Conservation (phyloP, 805 yeast genomes). For the Wickerhamomyces strasburgensis region DNA sequence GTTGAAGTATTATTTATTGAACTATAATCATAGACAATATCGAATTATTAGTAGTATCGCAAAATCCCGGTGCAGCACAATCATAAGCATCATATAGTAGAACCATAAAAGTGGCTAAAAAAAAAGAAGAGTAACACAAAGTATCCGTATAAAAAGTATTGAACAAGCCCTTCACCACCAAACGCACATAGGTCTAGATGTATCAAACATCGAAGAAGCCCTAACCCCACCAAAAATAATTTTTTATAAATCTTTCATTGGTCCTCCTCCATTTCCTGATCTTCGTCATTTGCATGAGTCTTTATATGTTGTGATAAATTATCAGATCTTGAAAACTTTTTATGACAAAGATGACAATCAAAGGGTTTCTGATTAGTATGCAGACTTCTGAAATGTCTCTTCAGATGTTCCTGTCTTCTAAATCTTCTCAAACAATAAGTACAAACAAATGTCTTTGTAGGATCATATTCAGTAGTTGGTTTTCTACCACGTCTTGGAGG, state of each 20-base stretch:
- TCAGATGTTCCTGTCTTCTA: constrained; percentile 72
- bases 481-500: constrained; percentile 58
- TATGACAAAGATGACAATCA: constrained; percentile 54
- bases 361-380: constrained; percentile 73
- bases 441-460: constrained; percentile 55
- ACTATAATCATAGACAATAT: too few relatives aligned
- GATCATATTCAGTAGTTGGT: constrained; percentile 55
- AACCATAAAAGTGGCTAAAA: too few relatives aligned
- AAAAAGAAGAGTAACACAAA: too few relatives aligned
- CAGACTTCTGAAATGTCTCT: constrained; percentile 66
- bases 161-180: too few relatives aligned
- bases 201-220: too few relatives aligned
- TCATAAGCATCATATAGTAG: too few relatives aligned
- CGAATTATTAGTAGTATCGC: too few relatives aligned
- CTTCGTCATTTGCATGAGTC: constrained; percentile 35
- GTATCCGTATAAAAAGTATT: too few relatives aligned
- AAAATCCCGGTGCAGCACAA: too few relatives aligned
- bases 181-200: too few relatives aligned
- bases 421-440: constrained; percentile 60
- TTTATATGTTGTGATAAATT: constrained; percentile 64
- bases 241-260: neutral
- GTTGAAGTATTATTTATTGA: too few relatives aligned
- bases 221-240: neutral
- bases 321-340: constrained; percentile 63
- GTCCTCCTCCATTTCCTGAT: neutral